Percentiles rank a stretch among this genome's conserved stretches.
phyloP scores from a whole-genome alignment of 345 rosid species.

The Eutrema heterophyllum region DNA sequence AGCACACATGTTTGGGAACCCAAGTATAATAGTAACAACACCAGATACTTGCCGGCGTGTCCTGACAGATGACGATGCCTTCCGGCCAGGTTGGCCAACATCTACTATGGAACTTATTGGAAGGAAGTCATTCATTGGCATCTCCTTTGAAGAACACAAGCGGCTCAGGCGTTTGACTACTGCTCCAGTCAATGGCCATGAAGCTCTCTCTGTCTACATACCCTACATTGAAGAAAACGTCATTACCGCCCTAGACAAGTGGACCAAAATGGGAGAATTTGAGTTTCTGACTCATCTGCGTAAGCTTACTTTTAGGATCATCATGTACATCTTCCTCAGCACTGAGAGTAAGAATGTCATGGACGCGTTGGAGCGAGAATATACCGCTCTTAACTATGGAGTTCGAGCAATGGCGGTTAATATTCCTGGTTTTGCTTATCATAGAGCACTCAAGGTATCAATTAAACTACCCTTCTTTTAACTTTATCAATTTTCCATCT shows the following conservation, averaged over 20 bases:
- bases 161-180: conserved; percentile 50
- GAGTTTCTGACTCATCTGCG: conserved; percentile 72
- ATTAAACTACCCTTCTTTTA: background rate
- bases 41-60: conserved; percentile 65
- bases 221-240: conserved; percentile 46
- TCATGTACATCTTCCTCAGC: conserved; percentile 79
- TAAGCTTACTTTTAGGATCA: conserved; percentile 73
- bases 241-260: conserved; percentile 45
- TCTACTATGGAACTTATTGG: conserved; percentile 68
- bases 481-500: background rate
- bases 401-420: conserved; percentile 49
- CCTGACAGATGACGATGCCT: conserved; percentile 59
- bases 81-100: conserved; percentile 79
- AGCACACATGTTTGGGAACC: conserved; percentile 81
- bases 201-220: conserved; percentile 46
- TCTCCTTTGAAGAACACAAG: conserved; percentile 51
- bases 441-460: conserved; percentile 47
- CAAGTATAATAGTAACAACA: conserved; percentile 71
- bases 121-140: conserved; percentile 59
- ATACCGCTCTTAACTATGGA: conserved; percentile 62
- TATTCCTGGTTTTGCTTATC: conserved; percentile 56
- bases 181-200: conserved; percentile 48
- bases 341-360: conserved; percentile 49
- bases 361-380: conserved; percentile 69
- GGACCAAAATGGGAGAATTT: conserved; percentile 56